Evolutionary conservation across 306 rosid species (phyloP).

Genomic region (Geum urbanum): DNA sequence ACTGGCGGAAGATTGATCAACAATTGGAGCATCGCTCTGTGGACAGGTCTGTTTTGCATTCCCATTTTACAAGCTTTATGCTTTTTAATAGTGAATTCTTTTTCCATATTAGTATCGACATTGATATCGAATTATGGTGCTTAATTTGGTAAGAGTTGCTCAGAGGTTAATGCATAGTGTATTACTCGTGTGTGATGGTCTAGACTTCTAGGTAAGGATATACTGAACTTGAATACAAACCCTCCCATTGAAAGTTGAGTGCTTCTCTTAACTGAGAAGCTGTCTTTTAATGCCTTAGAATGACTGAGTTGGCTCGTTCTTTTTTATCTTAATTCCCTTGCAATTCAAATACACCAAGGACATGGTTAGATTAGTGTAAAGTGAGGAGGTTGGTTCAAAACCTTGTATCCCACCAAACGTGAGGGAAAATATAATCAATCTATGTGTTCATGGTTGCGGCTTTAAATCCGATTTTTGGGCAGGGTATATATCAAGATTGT

Average conservation of each 20-base stretch:
- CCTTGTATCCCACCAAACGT: neutral
- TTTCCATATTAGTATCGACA: neutral
- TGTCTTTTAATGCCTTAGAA: too few relatives aligned
- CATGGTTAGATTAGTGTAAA: neutral
- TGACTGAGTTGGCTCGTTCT: too few relatives aligned
- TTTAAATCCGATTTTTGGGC: too few relatives aligned
- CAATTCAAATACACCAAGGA: neutral
- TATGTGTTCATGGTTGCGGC: neutral
- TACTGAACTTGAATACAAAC: slow-evolving; percentile 2
- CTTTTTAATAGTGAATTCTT: neutral
- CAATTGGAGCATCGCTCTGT: slow-evolving; percentile 75
- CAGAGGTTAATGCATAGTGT: neutral
- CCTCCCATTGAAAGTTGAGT: too few relatives aligned
- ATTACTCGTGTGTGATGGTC: too few relatives aligned
- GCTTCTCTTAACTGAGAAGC: too few relatives aligned
- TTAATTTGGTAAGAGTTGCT: neutral
- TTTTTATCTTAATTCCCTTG: neutral
- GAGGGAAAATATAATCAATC: neutral
- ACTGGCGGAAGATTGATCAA: slow-evolving; percentile 91
- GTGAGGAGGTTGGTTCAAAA: neutral
- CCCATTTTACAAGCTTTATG: neutral
- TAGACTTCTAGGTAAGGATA: neutral
- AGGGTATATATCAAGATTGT: neutral
- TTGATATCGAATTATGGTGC: neutral
- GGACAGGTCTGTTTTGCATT: slow-evolving; percentile 59